Conservation (phyloP, 805 yeast species). For the Soucietia sequanensis region DNA sequence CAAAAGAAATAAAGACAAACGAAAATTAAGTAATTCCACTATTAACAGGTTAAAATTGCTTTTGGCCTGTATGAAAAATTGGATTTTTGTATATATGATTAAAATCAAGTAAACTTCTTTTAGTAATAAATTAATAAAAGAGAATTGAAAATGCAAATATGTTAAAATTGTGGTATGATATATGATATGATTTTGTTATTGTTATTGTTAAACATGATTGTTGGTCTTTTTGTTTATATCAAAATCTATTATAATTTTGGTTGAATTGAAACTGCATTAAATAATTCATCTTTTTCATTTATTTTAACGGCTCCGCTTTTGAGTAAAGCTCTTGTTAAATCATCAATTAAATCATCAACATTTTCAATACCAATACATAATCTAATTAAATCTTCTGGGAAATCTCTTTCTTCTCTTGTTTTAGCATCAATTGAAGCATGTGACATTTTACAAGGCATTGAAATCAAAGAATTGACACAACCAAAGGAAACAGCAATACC, state of each 20-base stretch:
- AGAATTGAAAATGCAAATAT: too few relatives aligned
- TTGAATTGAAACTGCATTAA: conserved; percentile 34
- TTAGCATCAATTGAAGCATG: conserved; percentile 94
- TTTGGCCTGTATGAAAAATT: too few relatives aligned
- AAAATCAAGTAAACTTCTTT: too few relatives aligned
- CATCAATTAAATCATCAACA: conserved; percentile 76
- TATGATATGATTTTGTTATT: too few relatives aligned
- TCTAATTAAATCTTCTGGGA: conserved; percentile 90
- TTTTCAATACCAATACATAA: conserved; percentile 91
- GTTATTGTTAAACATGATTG: too few relatives aligned
- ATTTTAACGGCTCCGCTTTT: conserved; percentile 58
- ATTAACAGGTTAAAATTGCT: too few relatives aligned
- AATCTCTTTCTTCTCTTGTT: conserved; percentile 80
- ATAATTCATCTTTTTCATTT: conserved; percentile 40
- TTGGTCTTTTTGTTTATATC: too few relatives aligned
- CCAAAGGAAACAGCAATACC: conserved; percentile 94
- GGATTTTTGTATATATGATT: too few relatives aligned
- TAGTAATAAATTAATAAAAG: too few relatives aligned
- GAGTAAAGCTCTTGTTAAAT: conserved; percentile 67
- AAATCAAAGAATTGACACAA: conserved; percentile 86
- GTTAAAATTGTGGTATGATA: too few relatives aligned
- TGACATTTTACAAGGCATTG: conserved; percentile 94
- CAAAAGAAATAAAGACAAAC: too few relatives aligned
- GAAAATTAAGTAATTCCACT: too few relatives aligned
- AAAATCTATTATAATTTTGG: conserved; percentile 19